Evolutionary conservation across 2,329 filamentous ascomycete species (phyloP), one percentile per base, ranked within the genome.

Genomic region (Tolypocladium album): DNA sequence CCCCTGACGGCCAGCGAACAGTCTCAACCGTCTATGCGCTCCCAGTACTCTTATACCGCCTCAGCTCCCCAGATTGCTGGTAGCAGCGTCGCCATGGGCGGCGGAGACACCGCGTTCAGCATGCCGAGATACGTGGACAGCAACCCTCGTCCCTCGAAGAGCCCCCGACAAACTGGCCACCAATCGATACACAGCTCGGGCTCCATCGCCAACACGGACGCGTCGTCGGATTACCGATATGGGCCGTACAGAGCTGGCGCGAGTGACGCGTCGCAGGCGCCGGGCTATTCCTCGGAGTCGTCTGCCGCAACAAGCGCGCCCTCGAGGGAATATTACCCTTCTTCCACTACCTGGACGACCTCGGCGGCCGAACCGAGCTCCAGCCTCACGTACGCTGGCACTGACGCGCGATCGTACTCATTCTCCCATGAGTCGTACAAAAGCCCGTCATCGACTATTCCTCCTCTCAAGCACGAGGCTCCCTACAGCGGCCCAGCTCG

Each of bases 41-140:
- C 81, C 3, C 81, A 82, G 64, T 85, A 82, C 67, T 78, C 79
- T 15, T 85, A 84, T 67, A 75, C 78, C 15, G 77, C 79, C 5
- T 78, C 79, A 5, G 77, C 79, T 1, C 75, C 81, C 6, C 80
- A 81, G 55, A 71, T 83, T 4, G 77, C 81, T 71, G 45, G 78
- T 72, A 55, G 70, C 70, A 64, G 69, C 53, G 63, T 71, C 55
- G 62, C 66, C 57, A 65, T 76, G n/a, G 68, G 72, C 43, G 67
- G 67, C 56, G 69, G 75, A 2, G 79, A 81, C 58, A 76, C 72
- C 61, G 74, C 74, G 24, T 74, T 84, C 59, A 82, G 74, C 65
- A 78, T 85, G 55, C 82, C 82, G 13, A 76, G 82, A 63, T 85
- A 84, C 65, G 76, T 85, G 56, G 82, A 85, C 67, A 53, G 60